phyloP scores from a whole-genome alignment of 768 basidiomycete species.

The Rhizopogon roseolus region DNA sequence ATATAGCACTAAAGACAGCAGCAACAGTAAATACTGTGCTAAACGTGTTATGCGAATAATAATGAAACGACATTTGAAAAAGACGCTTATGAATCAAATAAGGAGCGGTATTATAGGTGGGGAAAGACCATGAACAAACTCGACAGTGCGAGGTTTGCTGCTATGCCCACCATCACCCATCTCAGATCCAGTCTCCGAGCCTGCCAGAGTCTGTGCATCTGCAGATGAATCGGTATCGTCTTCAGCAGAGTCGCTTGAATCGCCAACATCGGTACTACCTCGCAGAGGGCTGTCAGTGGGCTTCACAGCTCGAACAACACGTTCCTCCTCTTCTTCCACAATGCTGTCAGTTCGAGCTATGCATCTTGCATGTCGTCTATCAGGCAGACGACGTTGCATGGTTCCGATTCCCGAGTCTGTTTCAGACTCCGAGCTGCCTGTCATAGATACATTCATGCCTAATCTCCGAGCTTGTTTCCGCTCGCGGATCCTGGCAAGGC shows the following conservation, averaged over 20 bases:
- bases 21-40: too few relatives aligned
- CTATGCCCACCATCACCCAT: neutral
- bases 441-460: conserved; percentile 20
- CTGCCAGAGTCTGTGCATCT: conserved; percentile 18
- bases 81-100: neutral
- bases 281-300: neutral
- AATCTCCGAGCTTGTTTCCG: conserved; percentile 27
- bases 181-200: conserved; percentile 24
- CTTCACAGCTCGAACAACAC: conserved; percentile 2
- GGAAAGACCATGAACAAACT: neutral
- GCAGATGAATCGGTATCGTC: conserved; percentile 20
- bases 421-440: conserved; percentile 3
- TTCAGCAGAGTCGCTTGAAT: conserved; percentile 5
- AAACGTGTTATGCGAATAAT: neutral
- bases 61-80: neutral
- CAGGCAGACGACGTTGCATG: conserved; percentile 11
- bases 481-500: conserved; percentile 25
- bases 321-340: conserved; percentile 23
- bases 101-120: neutral
- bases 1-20: neutral
- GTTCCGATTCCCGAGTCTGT: conserved; percentile 9
- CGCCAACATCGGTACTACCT: conserved; percentile 4
- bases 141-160: neutral
- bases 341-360: conserved; percentile 27
- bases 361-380: conserved; percentile 15